Conservation (phyloP, 768 basidiomycete genomes). For the Tricholomella constricta region DNA sequence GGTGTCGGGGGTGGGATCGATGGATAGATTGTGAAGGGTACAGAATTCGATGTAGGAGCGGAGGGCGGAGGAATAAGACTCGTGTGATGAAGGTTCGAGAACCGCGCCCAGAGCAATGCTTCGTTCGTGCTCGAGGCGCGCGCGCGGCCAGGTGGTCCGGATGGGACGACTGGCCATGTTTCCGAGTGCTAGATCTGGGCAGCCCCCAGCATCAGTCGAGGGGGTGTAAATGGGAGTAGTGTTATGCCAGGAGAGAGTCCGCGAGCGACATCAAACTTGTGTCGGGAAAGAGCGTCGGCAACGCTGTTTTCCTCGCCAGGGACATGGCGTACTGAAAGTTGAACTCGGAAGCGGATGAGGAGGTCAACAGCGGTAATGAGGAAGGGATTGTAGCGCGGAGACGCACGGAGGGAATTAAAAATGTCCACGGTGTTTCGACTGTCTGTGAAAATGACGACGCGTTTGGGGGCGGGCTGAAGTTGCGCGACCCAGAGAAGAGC, state of each 20-base stretch:
- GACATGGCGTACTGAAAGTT: conserved; percentile 17
- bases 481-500: conserved; percentile 9
- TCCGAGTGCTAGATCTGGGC: conserved; percentile 15
- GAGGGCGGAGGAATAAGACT: too few species aligned
- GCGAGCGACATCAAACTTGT: background rate
- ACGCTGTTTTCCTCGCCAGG: conserved; percentile 18
- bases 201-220: conserved; percentile 31
- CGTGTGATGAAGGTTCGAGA: conserved; percentile 32
- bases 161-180: conserved; percentile 26
- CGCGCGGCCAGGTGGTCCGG: conserved; percentile 31
- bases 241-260: background rate
- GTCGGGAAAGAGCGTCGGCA: conserved; percentile 23
- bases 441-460: conserved; percentile 24
- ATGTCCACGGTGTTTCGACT: conserved; percentile 23
- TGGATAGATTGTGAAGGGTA: conserved; percentile 28
- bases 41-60: conserved; percentile 39
- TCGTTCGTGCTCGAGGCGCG: conserved; percentile 28
- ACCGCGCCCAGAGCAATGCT: conserved; percentile 32
- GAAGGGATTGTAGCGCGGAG: conserved; percentile 8
- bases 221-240: conserved; percentile 19
- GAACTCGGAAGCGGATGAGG: background rate
- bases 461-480: background rate
- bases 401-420: too few species aligned
- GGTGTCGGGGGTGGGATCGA: conserved; percentile 39
- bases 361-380: conserved; percentile 24